A percentile compares a stretch with the other conserved stretches of the same genome.
These are phyloP conservation scores for Podila verticillata DNA, from an alignment of 192 early-diverging fungal genomes.

Conservation along the genomic window DNA sequence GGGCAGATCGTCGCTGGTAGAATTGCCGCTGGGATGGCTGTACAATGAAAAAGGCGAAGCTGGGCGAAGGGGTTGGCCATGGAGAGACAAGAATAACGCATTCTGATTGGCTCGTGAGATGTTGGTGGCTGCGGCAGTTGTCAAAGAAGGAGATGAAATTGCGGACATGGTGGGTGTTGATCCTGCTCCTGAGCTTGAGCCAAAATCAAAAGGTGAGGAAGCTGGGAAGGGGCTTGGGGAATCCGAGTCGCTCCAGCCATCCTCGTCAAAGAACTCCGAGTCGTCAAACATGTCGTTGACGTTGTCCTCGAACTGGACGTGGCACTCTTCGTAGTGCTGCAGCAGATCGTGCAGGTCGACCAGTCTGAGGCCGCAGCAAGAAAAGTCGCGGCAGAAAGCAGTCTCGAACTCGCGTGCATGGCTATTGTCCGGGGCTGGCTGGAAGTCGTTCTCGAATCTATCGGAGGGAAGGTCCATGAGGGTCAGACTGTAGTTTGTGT, in stretches of 20 bases:
- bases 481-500: neutral
- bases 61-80: conserved; percentile 11
- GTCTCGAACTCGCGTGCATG: conserved; percentile 80
- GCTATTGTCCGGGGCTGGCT: conserved; percentile 2
- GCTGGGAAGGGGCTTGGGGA: conserved; percentile 23
- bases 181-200: neutral
- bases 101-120: neutral
- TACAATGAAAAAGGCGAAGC: conserved; percentile 19
- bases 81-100: neutral
- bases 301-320: conserved; percentile 89
- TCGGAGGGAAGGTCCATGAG: neutral
- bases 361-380: conserved; percentile 90
- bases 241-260: conserved; percentile 37
- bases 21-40: conserved; percentile 16
- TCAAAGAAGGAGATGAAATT: neutral
- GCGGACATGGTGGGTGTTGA: neutral
- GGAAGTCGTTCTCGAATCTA: conserved; percentile 20
- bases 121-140: conserved; percentile 9
- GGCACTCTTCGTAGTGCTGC: conserved; percentile 96
- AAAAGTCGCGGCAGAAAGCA: conserved; percentile 94
- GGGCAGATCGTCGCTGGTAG: neutral
- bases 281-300: conserved; percentile 49
- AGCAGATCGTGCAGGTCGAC: conserved; percentile 92
- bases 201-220: neutral
- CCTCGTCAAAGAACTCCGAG: conserved; percentile 12